Percentiles rank a stretch among this genome's conserved stretches.
Evolutionary conservation across 768 basidiomycete species (phyloP).

Genomic region (Xerocomellus intermedius): DNA sequence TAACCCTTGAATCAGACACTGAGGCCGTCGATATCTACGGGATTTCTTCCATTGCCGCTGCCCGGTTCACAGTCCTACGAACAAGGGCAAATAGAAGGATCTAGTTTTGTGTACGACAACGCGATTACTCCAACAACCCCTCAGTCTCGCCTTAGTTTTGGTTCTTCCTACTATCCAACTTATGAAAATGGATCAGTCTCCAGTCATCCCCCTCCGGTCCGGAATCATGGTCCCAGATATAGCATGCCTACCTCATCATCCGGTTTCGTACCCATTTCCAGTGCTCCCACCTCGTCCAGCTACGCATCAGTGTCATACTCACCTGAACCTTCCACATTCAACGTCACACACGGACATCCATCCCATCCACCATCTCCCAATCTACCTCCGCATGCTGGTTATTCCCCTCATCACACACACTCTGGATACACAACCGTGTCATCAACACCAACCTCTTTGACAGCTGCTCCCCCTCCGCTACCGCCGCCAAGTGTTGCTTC

Average conservation of each 20-base stretch:
- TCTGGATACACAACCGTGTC: constrained; percentile 12
- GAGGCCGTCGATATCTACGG: constrained; percentile 36
- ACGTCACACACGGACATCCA: constrained; percentile 42
- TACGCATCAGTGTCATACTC: constrained; percentile 38
- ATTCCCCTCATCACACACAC: constrained; percentile 20
- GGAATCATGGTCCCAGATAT: constrained; percentile 55
- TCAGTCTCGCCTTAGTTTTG: constrained; percentile 32
- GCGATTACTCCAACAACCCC: constrained; percentile 38
- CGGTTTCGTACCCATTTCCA: constrained; percentile 61
- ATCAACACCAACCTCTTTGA: constrained; percentile 9
- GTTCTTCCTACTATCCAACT: constrained; percentile 42
- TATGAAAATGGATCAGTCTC: constrained; percentile 40
- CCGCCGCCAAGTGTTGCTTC: constrained; percentile 15
- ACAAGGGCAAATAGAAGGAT: constrained; percentile 32
- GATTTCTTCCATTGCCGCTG: constrained; percentile 34
- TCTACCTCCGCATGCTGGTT: constrained; percentile 13
- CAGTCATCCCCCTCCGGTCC: constrained; percentile 33
- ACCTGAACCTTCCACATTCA: constrained; percentile 30
- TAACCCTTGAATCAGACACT: constrained; percentile 37
- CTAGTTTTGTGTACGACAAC: constrained; percentile 39
- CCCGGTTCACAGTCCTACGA: constrained; percentile 41
- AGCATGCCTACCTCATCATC: constrained; percentile 66
- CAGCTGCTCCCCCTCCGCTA: background rate
- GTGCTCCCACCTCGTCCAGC: constrained; percentile 32
- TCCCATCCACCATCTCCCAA: constrained; percentile 28